These are phyloP conservation scores for Elongisporangium undulatum DNA, from an alignment of 352 stramenopile species.

Conservation along the genomic window DNA sequence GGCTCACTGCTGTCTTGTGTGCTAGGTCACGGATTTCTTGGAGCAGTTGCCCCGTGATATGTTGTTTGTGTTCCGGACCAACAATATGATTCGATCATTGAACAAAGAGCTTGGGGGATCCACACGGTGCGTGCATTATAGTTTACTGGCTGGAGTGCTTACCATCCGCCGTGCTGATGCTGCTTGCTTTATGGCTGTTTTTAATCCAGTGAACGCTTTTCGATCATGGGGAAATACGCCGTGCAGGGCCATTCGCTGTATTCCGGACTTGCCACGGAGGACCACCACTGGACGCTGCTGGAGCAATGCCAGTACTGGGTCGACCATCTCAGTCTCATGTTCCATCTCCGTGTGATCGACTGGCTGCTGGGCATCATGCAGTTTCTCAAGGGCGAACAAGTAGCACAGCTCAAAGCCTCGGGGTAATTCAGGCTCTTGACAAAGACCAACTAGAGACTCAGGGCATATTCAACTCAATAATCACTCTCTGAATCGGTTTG, in stretches of 20 bases:
- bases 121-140: constrained; percentile 29
- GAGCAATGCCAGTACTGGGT: constrained; percentile 41
- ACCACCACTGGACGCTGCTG: constrained; percentile 9
- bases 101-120: constrained; percentile 87
- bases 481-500: too few species aligned
- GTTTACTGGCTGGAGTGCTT: neutral
- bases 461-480: neutral
- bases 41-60: constrained; percentile 87
- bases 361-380: constrained; percentile 44
- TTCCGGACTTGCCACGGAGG: constrained; percentile 15
- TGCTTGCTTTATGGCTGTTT: neutral
- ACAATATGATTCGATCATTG: constrained; percentile 88
- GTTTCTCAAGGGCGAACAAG: constrained; percentile 20
- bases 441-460: neutral
- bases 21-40: constrained; percentile 73
- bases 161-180: constrained; percentile 3
- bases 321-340: constrained; percentile 60
- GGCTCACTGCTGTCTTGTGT: constrained; percentile 1
- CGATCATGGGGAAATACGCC: constrained; percentile 70
- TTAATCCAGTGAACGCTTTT: constrained; percentile 57
- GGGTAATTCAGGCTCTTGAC: too few species aligned
- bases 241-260: constrained; percentile 55
- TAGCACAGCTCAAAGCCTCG: constrained; percentile 32
- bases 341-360: constrained; percentile 58
- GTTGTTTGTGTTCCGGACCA: constrained; percentile 89